Evolutionary conservation across 768 basidiomycete species (phyloP), one percentile per base, ranked within the genome.

Genomic region (Exsudoporus frostii): DNA sequence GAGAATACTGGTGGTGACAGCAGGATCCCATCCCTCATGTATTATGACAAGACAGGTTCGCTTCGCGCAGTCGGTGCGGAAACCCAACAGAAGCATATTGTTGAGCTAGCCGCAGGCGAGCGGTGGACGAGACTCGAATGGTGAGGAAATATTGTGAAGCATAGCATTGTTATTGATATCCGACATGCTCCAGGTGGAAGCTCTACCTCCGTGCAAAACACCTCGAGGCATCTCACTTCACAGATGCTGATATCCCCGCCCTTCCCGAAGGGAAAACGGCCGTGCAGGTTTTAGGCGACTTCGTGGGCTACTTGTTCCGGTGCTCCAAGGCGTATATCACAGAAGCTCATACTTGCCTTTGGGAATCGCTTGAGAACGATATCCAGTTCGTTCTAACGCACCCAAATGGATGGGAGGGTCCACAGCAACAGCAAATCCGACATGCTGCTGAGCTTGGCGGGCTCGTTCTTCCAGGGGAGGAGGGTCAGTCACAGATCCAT

Each of bases 371-470:
- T 5, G 68, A 76, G 51, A 53, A 67, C 7, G 58, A 56, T 13
- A 76, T 80, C 27, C 74, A 80, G 33, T 79, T 80, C 47, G 69
- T 86, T 8, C 68, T 85, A 10, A 76, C 76, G 1, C 83, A 84
- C 54, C 84, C 84, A 1, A 85, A 84, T 55, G 82, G 80, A 0
- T 86, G 83, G 84, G 83, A 79, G 54, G 80, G 81, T 4, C 64
- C 63, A 1, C 84, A 85, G 57, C 84, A 85, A 53, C 66, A 66
- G 25, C 69, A 76, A 53, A 80, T 85, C 71, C 76, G 84, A 5
- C 57, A 60, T 37, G 84, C 83, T 10, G 80, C 57, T 14, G 71
- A 80, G 15, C 59, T 62, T 17, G 83, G 79, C 2, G 79, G 79
- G 7, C 71, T 86, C 9, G 67, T 85, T 43, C 69, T 73, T 1